These are phyloP conservation scores for Podospora didyma DNA, from an alignment of 495 filamentous ascomycete species.

Conservation along the genomic window DNA sequence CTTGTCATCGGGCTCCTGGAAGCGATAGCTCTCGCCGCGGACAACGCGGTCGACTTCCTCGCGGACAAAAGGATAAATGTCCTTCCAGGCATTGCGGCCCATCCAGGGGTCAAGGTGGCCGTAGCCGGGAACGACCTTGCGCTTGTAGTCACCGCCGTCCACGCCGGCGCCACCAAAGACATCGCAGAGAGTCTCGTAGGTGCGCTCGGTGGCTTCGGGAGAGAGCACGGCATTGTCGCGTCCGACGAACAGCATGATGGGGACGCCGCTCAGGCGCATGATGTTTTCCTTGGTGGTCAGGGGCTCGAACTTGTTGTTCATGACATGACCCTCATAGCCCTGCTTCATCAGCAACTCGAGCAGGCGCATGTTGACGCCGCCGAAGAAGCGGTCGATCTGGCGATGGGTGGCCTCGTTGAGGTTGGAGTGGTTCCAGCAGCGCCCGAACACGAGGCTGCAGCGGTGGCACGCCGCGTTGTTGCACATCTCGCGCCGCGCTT, in stretches of 20 bases:
- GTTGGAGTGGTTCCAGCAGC: conserved; percentile 61
- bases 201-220: conserved; percentile 53
- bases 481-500: conserved; percentile 54
- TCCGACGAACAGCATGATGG: conserved; percentile 56
- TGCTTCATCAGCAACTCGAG: conserved; percentile 56
- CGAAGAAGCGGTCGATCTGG: conserved; percentile 58
- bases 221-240: conserved; percentile 56
- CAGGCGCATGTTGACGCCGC: conserved; percentile 57
- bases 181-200: conserved; percentile 53
- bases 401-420: conserved; percentile 61
- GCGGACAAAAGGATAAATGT: conserved; percentile 58
- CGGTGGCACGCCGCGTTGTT: conserved; percentile 60
- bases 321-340: conserved; percentile 49
- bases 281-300: conserved; percentile 51
- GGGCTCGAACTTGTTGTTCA: conserved; percentile 43
- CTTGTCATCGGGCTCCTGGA: conserved; percentile 36
- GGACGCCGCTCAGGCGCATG: conserved; percentile 47
- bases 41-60: conserved; percentile 51
- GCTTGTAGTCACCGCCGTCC: conserved; percentile 41
- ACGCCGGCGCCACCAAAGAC: conserved; percentile 39
- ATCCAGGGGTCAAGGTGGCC: conserved; percentile 68
- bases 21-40: conserved; percentile 33
- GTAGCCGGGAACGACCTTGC: conserved; percentile 56
- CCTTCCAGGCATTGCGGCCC: conserved; percentile 56
- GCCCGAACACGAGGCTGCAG: conserved; percentile 56